Conservation (phyloP, 257 asterid species). For the Lantana camara region DNA sequence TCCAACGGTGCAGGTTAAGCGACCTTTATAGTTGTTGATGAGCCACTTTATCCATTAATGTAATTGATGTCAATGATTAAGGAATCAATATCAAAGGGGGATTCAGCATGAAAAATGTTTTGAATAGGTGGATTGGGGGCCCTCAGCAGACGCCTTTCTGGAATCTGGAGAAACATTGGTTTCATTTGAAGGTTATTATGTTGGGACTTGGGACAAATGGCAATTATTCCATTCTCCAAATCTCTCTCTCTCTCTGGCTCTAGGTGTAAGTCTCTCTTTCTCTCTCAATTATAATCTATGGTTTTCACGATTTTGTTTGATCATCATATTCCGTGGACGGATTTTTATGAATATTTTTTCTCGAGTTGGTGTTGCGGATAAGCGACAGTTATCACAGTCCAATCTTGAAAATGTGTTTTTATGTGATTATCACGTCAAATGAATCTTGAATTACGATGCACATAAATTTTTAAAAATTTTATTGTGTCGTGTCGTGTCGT, state of each 20-base stretch:
- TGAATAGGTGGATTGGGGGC: not conserved
- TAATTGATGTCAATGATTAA: conserved; percentile 30
- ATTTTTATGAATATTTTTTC: not conserved
- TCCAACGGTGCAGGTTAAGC: conserved; percentile 30
- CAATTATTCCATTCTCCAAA: not conserved
- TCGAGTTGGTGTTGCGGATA: not conserved
- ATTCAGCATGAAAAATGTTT: not conserved
- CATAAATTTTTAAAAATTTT: too few species aligned
- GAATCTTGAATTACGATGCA: too few species aligned
- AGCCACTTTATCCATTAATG: conserved; percentile 32
- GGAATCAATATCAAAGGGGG: conserved; percentile 5
- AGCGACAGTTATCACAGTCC: not conserved
- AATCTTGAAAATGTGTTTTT: not conserved
- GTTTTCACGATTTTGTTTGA: not conserved
- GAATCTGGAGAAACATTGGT: not conserved
- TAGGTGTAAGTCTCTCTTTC: not conserved
- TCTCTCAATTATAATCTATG: not conserved
- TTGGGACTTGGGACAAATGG: conserved; percentile 21
- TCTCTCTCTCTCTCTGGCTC: not conserved
- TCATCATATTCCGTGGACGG: not conserved
- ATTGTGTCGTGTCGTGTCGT: too few species aligned
- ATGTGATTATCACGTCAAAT: not conserved
- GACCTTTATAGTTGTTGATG: conserved; percentile 39
- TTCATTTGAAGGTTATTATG: not conserved
- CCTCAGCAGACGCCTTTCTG: too few species aligned